Evolutionary conservation across 495 filamentous ascomycete species (phyloP).

Genomic region (Hypoxylon fuscum): DNA sequence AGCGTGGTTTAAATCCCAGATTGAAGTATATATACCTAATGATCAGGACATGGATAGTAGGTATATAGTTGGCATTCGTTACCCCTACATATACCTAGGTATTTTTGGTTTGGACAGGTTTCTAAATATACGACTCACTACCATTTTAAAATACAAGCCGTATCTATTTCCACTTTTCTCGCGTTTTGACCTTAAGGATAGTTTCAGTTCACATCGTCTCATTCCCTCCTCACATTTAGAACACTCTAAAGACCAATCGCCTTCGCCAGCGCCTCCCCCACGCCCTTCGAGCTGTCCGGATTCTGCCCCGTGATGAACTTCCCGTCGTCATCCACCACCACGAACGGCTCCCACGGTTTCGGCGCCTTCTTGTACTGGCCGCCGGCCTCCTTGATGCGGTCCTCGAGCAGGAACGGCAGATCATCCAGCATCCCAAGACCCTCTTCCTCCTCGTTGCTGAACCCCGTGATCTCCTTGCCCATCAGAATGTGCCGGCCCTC

Average conservation of each 20-base stretch:
- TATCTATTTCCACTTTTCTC: not conserved
- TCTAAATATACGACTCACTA: no score
- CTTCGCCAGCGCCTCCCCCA: constrained; percentile 63
- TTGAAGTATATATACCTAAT: no score
- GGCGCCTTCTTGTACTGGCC: constrained; percentile 67
- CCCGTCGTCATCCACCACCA: constrained; percentile 63
- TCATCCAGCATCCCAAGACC: constrained; percentile 51
- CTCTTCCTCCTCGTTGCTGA: constrained; percentile 75
- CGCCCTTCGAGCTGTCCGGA: constrained; percentile 67
- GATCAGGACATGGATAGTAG: not conserved
- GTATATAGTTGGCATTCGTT: not conserved
- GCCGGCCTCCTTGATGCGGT: constrained; percentile 58
- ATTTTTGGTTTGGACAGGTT: no score
- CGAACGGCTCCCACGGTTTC: constrained; percentile 66
- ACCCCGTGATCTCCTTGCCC: constrained; percentile 70
- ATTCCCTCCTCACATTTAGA: not conserved
- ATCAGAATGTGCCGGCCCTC: constrained; percentile 62
- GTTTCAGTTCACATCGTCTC: no score
- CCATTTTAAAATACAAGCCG: no score
- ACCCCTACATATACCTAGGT: no score
- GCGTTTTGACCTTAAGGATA: not conserved
- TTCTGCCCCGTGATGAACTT: constrained; percentile 80
- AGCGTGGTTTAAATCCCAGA: constrained; percentile 21
- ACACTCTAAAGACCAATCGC: constrained; percentile 33
- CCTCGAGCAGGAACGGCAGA: constrained; percentile 75